These are phyloP conservation scores for Chaetoceros muelleri DNA, from an alignment of 108 stramenopile species.

Conservation along the genomic window DNA sequence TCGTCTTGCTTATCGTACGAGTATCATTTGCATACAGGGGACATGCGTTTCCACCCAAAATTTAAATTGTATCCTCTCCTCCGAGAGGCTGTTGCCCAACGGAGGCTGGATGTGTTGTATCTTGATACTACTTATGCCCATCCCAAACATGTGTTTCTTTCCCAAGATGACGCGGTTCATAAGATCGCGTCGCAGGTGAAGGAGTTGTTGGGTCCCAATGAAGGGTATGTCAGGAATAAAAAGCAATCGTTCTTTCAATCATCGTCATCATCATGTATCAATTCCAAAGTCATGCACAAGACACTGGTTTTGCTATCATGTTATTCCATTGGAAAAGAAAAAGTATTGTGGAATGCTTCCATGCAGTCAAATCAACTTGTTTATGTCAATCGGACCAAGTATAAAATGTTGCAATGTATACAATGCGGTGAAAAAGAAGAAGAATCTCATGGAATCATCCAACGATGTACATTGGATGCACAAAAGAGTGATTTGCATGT, in stretches of 20 bases:
- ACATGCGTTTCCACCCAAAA: slow-evolving; percentile 44
- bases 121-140: slow-evolving; percentile 61
- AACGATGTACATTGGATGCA: slow-evolving; percentile 29
- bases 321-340: slow-evolving; percentile 66
- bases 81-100: slow-evolving; percentile 12
- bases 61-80: slow-evolving; percentile 44
- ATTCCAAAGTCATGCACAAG: neutral
- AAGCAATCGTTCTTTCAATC: neutral
- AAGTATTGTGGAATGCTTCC: slow-evolving; percentile 38
- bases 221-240: neutral
- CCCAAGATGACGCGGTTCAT: slow-evolving; percentile 44
- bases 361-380: slow-evolving; percentile 21
- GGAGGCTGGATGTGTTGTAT: slow-evolving; percentile 32
- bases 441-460: slow-evolving; percentile 12
- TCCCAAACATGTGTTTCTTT: slow-evolving; percentile 45
- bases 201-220: slow-evolving; percentile 13
- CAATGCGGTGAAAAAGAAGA: slow-evolving; percentile 8
- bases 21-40: slow-evolving; percentile 47
- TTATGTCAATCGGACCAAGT: slow-evolving; percentile 36
- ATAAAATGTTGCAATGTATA: slow-evolving; percentile 34
- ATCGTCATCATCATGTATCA: neutral
- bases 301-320: slow-evolving; percentile 50
- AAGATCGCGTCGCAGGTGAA: slow-evolving; percentile 21
- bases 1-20: neutral
- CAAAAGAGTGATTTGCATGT: slow-evolving; percentile 35